These are phyloP conservation scores for Cetraspora pellucida DNA, from an alignment of 192 early-diverging fungal genomes.

Conservation along the genomic window DNA sequence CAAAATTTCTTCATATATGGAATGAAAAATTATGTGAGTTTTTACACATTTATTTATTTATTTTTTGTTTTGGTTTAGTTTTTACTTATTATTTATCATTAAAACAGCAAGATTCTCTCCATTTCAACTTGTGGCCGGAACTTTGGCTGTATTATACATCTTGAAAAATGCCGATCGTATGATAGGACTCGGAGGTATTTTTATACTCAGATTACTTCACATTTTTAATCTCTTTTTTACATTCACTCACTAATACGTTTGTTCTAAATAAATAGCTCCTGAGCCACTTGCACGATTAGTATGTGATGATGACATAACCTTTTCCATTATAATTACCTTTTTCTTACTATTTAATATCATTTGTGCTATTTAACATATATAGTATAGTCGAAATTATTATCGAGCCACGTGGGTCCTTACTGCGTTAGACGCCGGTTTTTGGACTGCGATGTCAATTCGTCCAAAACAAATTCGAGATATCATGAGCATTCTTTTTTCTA, in stretches of 20 bases:
- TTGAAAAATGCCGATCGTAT: slow-evolving; percentile 69
- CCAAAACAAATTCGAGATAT: slow-evolving; percentile 78
- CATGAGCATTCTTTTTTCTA: slow-evolving; percentile 72
- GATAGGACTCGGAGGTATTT: slow-evolving; percentile 69
- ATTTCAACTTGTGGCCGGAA: slow-evolving; percentile 76
- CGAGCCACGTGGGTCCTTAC: slow-evolving; percentile 88
- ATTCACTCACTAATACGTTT: neutral
- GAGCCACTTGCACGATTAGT: slow-evolving; percentile 80
- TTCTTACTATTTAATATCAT: neutral
- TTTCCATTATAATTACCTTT: neutral
- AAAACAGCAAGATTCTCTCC: slow-evolving; percentile 53
- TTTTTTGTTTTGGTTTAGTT: neutral
- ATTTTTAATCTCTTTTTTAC: neutral
- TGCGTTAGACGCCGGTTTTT: slow-evolving; percentile 92
- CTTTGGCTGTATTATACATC: slow-evolving; percentile 67
- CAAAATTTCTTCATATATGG: slow-evolving; percentile 33
- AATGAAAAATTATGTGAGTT: slow-evolving; percentile 39
- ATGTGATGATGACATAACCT: slow-evolving; percentile 17
- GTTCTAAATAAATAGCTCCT: slow-evolving; percentile 55
- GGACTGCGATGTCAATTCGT: slow-evolving; percentile 80
- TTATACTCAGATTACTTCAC: neutral
- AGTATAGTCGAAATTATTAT: slow-evolving; percentile 90
- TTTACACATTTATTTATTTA: neutral
- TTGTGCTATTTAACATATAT: neutral
- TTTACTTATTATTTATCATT: neutral